A percentile compares a stretch with the other conserved stretches of the same genome.
These are phyloP conservation scores for Pythium utonaiense DNA, from an alignment of 352 stramenopile genomes.

Conservation along the genomic window DNA sequence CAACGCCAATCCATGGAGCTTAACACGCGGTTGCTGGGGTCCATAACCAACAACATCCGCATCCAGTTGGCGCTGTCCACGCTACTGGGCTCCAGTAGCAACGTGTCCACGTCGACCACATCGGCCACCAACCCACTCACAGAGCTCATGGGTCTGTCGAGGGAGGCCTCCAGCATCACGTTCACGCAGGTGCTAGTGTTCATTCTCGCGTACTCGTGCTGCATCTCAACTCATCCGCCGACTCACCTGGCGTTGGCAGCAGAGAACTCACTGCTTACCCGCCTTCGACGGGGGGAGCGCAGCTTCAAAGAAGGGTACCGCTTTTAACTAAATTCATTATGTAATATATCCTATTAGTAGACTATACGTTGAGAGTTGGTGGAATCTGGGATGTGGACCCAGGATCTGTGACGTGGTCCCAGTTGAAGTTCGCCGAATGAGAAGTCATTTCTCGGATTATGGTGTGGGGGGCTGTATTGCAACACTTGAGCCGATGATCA, in stretches of 20 bases:
- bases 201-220: neutral
- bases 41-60: conserved; percentile 42
- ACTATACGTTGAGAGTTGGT: too few relatives aligned
- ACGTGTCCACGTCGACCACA: conserved; percentile 3
- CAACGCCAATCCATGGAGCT: conserved; percentile 31
- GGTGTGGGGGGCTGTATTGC: too few relatives aligned
- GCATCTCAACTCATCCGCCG: too few relatives aligned
- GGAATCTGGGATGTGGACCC: too few relatives aligned
- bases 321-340: neutral
- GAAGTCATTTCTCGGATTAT: too few relatives aligned
- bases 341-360: too few relatives aligned
- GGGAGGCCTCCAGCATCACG: neutral
- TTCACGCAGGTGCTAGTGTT: neutral
- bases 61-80: conserved; percentile 26
- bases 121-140: neutral
- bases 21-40: conserved; percentile 31
- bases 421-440: too few relatives aligned
- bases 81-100: conserved; percentile 14
- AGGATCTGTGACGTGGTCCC: too few relatives aligned
- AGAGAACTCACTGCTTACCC: too few relatives aligned
- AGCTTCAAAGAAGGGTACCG: neutral
- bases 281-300: neutral
- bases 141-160: neutral
- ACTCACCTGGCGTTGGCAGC: too few relatives aligned
- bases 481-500: too few relatives aligned